These are phyloP conservation scores for Xylaria bambusicola DNA, from an alignment of 495 filamentous ascomycete species.

Conservation along the genomic window DNA sequence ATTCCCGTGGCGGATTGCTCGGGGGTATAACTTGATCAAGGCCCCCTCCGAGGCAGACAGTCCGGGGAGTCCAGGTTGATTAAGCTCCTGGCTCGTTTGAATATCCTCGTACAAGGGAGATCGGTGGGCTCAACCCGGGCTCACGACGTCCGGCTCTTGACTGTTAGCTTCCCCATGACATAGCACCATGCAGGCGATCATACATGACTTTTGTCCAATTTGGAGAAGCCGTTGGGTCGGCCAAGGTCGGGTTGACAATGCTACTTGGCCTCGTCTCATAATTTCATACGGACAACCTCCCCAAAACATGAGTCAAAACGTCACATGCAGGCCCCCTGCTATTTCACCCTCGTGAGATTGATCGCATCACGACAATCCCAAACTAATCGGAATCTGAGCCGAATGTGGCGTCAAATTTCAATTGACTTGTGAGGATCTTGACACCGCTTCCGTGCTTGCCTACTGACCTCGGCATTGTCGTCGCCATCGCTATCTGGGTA, in stretches of 20 bases:
- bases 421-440: neutral
- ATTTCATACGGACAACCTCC: neutral
- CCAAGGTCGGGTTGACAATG: constrained; percentile 1
- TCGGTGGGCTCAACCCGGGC: constrained; percentile 3
- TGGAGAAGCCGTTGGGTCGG: neutral
- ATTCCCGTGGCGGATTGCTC: neutral
- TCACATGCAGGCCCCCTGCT: constrained; percentile 1
- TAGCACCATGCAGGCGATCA: constrained; percentile 7
- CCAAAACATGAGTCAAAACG: constrained; percentile 16
- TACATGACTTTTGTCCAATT: neutral
- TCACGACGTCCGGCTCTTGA: neutral
- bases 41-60: too few relatives aligned
- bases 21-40: neutral
- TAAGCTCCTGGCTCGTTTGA: neutral
- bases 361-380: too few relatives aligned
- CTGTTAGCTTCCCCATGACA: neutral
- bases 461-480: too few relatives aligned
- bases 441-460: too few relatives aligned
- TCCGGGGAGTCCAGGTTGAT: too few relatives aligned
- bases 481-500: neutral
- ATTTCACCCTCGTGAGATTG: neutral
- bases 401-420: neutral
- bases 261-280: constrained; percentile 5
- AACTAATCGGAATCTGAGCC: too few relatives aligned
- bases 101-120: constrained; percentile 8